Percentiles rank a stretch among this genome's conserved stretches.
Evolutionary conservation across 2,329 filamentous ascomycete genomes (phyloP).

Genomic region (Calonectria crousiana): DNA sequence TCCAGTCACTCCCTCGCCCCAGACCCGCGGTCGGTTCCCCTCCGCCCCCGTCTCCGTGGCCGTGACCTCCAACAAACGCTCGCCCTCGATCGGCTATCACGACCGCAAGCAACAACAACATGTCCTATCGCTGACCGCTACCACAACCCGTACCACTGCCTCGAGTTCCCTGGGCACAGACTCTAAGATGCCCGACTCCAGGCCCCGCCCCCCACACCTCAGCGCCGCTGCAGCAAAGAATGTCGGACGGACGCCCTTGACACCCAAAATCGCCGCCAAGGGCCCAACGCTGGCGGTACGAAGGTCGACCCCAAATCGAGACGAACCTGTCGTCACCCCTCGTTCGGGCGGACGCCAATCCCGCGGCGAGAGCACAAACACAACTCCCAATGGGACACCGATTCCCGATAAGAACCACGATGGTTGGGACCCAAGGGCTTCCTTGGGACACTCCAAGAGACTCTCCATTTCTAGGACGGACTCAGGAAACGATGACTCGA

Average conservation of each 20-base stretch:
- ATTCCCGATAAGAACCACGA: slow-evolving; percentile 58
- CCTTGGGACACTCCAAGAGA: slow-evolving; percentile 47
- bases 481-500: slow-evolving; percentile 55
- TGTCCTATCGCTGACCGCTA: slow-evolving; percentile 48
- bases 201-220: slow-evolving; percentile 77
- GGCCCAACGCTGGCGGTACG: slow-evolving; percentile 53
- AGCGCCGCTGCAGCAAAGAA: slow-evolving; percentile 70
- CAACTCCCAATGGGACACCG: slow-evolving; percentile 75
- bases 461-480: slow-evolving; percentile 40
- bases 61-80: slow-evolving; percentile 31
- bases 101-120: slow-evolving; percentile 41
- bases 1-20: slow-evolving; percentile 22
- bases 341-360: slow-evolving; percentile 80
- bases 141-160: slow-evolving; percentile 41
- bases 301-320: slow-evolving; percentile 47
- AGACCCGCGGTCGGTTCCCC: slow-evolving; percentile 37
- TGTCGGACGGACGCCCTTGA: slow-evolving; percentile 62
- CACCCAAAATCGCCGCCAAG: slow-evolving; percentile 67
- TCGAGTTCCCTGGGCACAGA: slow-evolving; percentile 40
- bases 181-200: slow-evolving; percentile 59
- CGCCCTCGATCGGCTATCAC: slow-evolving; percentile 39
- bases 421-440: slow-evolving; percentile 57
- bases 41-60: slow-evolving; percentile 35
- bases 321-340: slow-evolving; percentile 75
- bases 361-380: slow-evolving; percentile 76